Conservation (phyloP, 2,329 filamentous ascomycete species). For the Xylaria sp. region DNA sequence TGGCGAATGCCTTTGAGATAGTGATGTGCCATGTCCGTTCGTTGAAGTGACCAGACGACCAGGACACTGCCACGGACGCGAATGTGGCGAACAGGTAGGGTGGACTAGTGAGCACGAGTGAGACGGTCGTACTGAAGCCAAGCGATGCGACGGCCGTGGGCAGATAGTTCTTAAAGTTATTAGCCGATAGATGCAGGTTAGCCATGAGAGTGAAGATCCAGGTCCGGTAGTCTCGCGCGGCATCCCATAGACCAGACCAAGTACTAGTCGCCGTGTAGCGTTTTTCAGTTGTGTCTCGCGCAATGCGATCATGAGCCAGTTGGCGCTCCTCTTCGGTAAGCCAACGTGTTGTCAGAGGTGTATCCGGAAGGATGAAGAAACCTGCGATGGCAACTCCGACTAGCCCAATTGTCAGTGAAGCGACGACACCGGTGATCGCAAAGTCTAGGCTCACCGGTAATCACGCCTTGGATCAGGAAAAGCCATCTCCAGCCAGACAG, state of each 20-base stretch:
- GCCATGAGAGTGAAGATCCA: constrained; percentile 60
- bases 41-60: constrained; percentile 58
- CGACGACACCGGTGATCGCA: neutral
- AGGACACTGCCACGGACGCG: constrained; percentile 53
- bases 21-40: constrained; percentile 62
- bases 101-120: constrained; percentile 60
- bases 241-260: constrained; percentile 50
- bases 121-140: constrained; percentile 57
- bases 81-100: constrained; percentile 49
- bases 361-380: constrained; percentile 51
- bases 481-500: constrained; percentile 54
- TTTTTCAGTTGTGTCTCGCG: constrained; percentile 49
- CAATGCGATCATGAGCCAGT: constrained; percentile 55
- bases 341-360: constrained; percentile 55
- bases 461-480: constrained; percentile 28
- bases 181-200: constrained; percentile 48
- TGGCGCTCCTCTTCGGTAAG: constrained; percentile 57
- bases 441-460: constrained; percentile 11
- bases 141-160: constrained; percentile 56
- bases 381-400: constrained; percentile 25
- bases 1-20: constrained; percentile 53
- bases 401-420: constrained; percentile 8
- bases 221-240: constrained; percentile 54
- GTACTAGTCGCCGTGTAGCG: constrained; percentile 52
- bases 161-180: constrained; percentile 47